phyloP scores from a whole-genome alignment of 805 yeast species.

The Saccharomycopsis sp. region DNA sequence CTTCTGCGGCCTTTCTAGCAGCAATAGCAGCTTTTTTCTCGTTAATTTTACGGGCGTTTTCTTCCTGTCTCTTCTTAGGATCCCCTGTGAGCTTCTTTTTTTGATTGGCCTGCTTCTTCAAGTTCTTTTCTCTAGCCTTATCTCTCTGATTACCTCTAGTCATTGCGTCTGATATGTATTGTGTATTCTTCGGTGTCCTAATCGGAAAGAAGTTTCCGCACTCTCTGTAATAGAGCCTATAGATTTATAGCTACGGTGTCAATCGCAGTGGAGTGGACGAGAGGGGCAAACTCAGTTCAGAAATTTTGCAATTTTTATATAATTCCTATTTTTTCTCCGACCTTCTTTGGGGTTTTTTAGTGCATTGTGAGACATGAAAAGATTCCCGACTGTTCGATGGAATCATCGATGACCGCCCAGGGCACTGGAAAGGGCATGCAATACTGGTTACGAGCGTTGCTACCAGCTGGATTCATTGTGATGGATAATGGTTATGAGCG shows the following conservation, averaged over 20 bases:
- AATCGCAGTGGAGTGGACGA: background rate
- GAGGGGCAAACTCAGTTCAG: background rate
- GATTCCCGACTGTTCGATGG: background rate
- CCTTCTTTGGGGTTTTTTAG: background rate
- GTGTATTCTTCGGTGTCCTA: background rate
- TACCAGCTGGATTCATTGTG: too few species aligned
- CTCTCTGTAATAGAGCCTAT: background rate
- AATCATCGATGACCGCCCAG: too few species aligned
- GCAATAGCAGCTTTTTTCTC: conserved; percentile 79
- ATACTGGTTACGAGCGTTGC: too few species aligned
- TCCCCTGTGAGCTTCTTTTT: conserved; percentile 76
- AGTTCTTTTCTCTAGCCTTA: conserved; percentile 80
- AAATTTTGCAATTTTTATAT: background rate
- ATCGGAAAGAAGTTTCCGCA: background rate
- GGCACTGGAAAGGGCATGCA: too few species aligned
- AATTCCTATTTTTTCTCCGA: background rate
- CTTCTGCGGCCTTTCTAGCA: conserved; percentile 39
- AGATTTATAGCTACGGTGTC: background rate
- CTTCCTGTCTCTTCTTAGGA: conserved; percentile 77
- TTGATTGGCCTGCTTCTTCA: conserved; percentile 66
- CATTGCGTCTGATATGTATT: conserved; percentile 38
- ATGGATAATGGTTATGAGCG: background rate
- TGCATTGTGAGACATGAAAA: background rate
- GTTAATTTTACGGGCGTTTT: conserved; percentile 85
- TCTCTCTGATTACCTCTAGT: conserved; percentile 97